Evolutionary conservation across 2,329 filamentous ascomycete species (phyloP).

Genomic region (Epichloe aotearoae): DNA sequence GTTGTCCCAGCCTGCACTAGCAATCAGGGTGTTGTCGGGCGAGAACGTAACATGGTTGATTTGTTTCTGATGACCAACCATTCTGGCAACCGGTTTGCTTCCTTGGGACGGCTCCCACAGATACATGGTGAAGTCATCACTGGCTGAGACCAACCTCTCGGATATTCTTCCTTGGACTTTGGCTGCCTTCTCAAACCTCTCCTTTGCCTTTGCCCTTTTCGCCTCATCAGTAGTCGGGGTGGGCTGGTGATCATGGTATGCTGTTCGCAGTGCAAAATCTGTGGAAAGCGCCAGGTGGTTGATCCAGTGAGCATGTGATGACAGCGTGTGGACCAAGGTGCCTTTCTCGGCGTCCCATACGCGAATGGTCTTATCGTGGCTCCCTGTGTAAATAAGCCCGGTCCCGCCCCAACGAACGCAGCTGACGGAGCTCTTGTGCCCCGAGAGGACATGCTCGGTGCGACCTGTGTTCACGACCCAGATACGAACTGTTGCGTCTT

Average conservation of each 20-base stretch:
- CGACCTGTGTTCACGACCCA: slow-evolving; percentile 72
- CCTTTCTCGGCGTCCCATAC: slow-evolving; percentile 77
- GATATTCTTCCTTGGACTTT: slow-evolving; percentile 61
- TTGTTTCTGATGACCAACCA: slow-evolving; percentile 92
- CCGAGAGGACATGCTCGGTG: slow-evolving; percentile 71
- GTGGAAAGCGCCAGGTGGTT: slow-evolving; percentile 91
- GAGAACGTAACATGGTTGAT: slow-evolving; percentile 95
- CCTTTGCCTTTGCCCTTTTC: slow-evolving; percentile 61
- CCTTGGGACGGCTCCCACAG: slow-evolving; percentile 75
- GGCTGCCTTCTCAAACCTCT: slow-evolving; percentile 76
- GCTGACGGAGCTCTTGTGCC: slow-evolving; percentile 78
- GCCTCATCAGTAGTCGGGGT: slow-evolving; percentile 56
- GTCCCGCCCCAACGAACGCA: slow-evolving; percentile 94
- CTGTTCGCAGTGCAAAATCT: slow-evolving; percentile 76
- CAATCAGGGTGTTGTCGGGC: slow-evolving; percentile 76
- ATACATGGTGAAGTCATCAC: slow-evolving; percentile 93
- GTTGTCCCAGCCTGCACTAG: slow-evolving; percentile 86
- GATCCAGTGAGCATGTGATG: slow-evolving; percentile 82
- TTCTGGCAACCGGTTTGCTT: slow-evolving; percentile 72
- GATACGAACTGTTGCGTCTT: slow-evolving; percentile 76
- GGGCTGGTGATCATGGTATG: slow-evolving; percentile 69
- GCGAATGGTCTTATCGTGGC: slow-evolving; percentile 85
- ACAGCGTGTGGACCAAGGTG: slow-evolving; percentile 65
- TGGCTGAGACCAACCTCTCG: slow-evolving; percentile 79
- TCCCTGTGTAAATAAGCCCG: slow-evolving; percentile 69